Evolutionary conservation across 129 eudicot species (phyloP), one percentile per base, ranked within the genome.

Genomic region (Scalesia atractyloides): DNA sequence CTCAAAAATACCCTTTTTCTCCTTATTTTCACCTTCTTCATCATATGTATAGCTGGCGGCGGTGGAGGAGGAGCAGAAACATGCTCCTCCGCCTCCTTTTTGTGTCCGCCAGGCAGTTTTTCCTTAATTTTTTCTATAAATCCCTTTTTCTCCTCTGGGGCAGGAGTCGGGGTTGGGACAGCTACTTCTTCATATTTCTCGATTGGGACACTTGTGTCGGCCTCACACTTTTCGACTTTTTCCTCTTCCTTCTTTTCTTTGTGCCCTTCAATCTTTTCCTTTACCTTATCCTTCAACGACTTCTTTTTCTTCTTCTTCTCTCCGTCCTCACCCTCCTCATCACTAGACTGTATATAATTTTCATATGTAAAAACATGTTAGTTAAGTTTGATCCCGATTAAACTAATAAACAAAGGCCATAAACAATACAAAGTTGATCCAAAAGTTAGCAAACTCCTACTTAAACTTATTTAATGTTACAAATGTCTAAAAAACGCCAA

Each of bases 81-180:
- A 11, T 20, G 88, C 66, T 79, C 91, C 73, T 83, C 89, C 52
- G 73, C 82, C 66, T 67, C 69, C 80, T 80, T 79, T 51, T 82
- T 80, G 7, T 84, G 80, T 4, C 86, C 85, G 0, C 96, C 96
- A 1, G 98, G 98, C 3, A 92, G 78, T 44, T 92, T 92, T 22
- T 92, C 98, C 78, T 92, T 92, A 73, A 92, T 82, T 75, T 89
- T 92, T 3, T 87, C 95, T 47, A 92, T 65, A 48, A 89, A 83
- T 16, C 98, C 95, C 62, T 87, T 92, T 69, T 92, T 89, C 84
- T 92, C 96, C 70, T 87, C 90, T 1, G 69, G 65, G 30, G 64
- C 84, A 0, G 69, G 41, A 19, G 24, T 70, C 0, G 56, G 72
- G 49, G 17, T 18, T 0, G 53, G 73, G 15, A 44, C 69, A 17